Evolutionary conservation across 345 rosid species (phyloP).

Genomic region (Acer negundo): DNA sequence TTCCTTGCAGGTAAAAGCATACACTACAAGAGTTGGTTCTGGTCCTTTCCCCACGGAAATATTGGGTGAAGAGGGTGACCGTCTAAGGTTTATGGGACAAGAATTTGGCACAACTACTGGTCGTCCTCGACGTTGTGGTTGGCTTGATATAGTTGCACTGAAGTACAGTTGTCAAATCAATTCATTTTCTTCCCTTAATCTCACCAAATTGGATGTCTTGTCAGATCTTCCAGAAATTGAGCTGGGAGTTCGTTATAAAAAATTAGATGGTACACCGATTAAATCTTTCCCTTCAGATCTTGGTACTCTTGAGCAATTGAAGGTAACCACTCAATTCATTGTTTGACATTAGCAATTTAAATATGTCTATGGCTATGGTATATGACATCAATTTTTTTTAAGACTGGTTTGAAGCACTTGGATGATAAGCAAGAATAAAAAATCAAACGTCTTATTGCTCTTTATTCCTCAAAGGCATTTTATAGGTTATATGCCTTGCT

Average conservation of each 20-base stretch:
- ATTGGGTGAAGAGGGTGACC: slow-evolving; percentile 84
- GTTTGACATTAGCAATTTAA: not conserved
- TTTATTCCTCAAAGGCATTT: no score
- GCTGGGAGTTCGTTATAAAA: slow-evolving; percentile 78
- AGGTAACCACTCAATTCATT: slow-evolving; percentile 34
- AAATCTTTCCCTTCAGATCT: slow-evolving; percentile 91
- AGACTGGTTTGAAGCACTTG: no score
- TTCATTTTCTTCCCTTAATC: slow-evolving; percentile 93
- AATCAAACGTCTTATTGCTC: no score
- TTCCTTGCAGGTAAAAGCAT: slow-evolving; percentile 80
- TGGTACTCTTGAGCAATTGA: slow-evolving; percentile 69
- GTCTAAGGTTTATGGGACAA: slow-evolving; percentile 84
- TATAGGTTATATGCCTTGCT: no score
- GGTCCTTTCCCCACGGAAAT: slow-evolving; percentile 98
- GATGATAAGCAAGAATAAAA: no score
- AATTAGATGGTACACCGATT: slow-evolving; percentile 67
- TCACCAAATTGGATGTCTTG: slow-evolving; percentile 92
- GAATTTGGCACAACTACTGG: slow-evolving; percentile 99
- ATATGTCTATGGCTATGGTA: no score
- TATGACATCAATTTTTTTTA: not conserved
- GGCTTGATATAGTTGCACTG: slow-evolving; percentile 97
- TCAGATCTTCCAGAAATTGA: slow-evolving; percentile 83
- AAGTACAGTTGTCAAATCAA: slow-evolving; percentile 84
- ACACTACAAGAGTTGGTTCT: slow-evolving; percentile 97
- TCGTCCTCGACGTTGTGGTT: slow-evolving; percentile 99